Base-by-base conservation (phyloP, 1,139 yeast species). In the Hyphopichia pseudoburtonii region DNA sequence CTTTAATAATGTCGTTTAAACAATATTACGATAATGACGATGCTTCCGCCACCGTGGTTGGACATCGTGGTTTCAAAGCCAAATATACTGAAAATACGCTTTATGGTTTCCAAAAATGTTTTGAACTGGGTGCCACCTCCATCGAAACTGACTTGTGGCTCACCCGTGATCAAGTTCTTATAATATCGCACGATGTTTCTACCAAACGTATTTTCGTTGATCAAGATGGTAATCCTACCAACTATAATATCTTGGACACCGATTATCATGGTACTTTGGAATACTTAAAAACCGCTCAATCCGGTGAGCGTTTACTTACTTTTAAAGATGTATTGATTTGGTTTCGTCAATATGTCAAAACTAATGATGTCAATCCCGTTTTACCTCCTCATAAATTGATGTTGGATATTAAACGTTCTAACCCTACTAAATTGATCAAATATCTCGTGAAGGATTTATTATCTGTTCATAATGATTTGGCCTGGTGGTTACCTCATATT, bases 61-160 rank as follows among this genome's bases (percentile, higher is more conserved):
- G 77, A 35, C 77, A 71, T 41, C 60, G 77, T 41, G 77, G 78
- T 2, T 83, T 67, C 61, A 80, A 83, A 40, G 78, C 76, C 24
- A 64, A 70, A 38, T 83, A 64, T 48, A 86, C 95, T 3, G 97
- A 90, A 54, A 90, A 90, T 59, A 85, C 96, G 4, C 47, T 88
- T 14, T 52, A 67, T 2, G 89, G 95, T 2, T 86, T 87, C 59
- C 66, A 77, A 15, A 80, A 81, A 37, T 94, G 96, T 17, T 74
- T 73, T 34, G 78, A 73, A 14, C 72, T 78, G 15, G 92, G 92
- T 0, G 89, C 86, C 19, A 74, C 77, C 16, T 74, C 80, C 9
- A 73, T 92, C 28, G 97, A 90, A 57, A 83, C 95, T 7, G 96
- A 92, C 57, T 68, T 90, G 33, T 96, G 90, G 69, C 67, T 88